Conservation (phyloP, 768 basidiomycete species). For the Agaricus sinodeliciosus region DNA sequence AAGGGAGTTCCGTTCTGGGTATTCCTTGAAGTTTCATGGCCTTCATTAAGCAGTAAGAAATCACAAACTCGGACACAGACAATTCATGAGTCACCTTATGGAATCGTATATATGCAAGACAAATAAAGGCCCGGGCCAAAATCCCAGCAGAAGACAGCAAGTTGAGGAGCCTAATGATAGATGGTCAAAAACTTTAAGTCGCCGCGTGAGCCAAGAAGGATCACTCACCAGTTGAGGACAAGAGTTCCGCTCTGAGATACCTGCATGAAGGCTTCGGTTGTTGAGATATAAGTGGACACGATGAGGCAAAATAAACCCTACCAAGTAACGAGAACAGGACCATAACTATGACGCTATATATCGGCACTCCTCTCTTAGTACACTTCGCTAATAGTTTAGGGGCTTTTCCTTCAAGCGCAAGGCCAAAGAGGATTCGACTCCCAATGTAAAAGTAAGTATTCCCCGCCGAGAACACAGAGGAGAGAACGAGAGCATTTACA, state of each 20-base stretch:
- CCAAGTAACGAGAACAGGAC: conserved; percentile 31
- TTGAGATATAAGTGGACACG: not conserved
- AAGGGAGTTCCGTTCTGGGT: conserved; percentile 34
- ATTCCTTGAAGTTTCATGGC: conserved; percentile 39
- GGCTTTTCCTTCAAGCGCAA: conserved; percentile 59
- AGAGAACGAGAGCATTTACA: conserved; percentile 65
- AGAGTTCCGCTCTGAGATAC: conserved; percentile 41
- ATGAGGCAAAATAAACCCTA: not conserved
- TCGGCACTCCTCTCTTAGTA: conserved; percentile 49
- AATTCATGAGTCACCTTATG: conserved; percentile 26
- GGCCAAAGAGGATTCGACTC: conserved; percentile 43
- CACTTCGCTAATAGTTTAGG: conserved; percentile 47
- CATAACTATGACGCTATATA: conserved; percentile 42
- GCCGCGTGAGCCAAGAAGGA: not conserved
- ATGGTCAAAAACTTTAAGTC: not conserved
- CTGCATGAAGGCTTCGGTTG: conserved; percentile 34
- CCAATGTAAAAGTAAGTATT: conserved; percentile 63
- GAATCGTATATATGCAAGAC: conserved; percentile 43
- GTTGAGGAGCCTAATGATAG: conserved; percentile 35
- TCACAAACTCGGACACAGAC: not conserved
- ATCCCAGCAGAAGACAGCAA: conserved; percentile 42
- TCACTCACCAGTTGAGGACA: conserved; percentile 39
- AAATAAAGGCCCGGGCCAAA: conserved; percentile 39
- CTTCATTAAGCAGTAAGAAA: conserved; percentile 17
- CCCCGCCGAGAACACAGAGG: conserved; percentile 67